Conservation (phyloP, 2,329 filamentous ascomycete genomes). For the Neonectria coccinea region DNA sequence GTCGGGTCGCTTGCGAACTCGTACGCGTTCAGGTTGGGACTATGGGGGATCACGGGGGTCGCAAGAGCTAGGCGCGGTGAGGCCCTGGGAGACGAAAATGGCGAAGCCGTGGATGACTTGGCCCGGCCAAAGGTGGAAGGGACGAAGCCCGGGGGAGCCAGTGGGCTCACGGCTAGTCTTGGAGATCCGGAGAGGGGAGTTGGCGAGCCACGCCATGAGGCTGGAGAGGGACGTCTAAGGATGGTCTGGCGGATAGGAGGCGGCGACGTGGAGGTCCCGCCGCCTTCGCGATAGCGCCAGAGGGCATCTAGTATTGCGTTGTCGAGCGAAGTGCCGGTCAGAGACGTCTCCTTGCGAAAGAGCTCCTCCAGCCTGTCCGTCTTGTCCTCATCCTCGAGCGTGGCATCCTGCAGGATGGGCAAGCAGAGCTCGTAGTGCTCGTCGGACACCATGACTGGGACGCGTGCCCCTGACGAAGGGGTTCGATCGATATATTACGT, state of each 20-base stretch:
- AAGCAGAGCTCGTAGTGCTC: constrained; percentile 92
- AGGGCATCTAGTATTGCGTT: constrained; percentile 91
- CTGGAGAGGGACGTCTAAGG: constrained; percentile 89
- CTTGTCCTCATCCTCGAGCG: constrained; percentile 93
- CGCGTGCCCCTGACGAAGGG: constrained; percentile 25
- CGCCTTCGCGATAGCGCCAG: constrained; percentile 82
- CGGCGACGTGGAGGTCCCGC: constrained; percentile 76
- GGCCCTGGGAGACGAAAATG: constrained; percentile 92
- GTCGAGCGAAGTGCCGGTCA: constrained; percentile 83
- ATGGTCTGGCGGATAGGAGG: constrained; percentile 89
- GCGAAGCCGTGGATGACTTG: constrained; percentile 84
- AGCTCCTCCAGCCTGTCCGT: constrained; percentile 91
- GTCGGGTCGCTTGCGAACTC: constrained; percentile 88
- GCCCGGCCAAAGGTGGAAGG: constrained; percentile 79
- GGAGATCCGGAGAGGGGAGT: constrained; percentile 88
- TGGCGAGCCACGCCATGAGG: constrained; percentile 87
- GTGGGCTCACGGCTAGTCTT: constrained; percentile 82
- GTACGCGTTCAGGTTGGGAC: constrained; percentile 93
- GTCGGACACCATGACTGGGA: constrained; percentile 84
- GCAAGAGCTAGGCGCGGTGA: constrained; percentile 92
- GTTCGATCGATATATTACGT: constrained; percentile 21
- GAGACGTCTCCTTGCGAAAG: constrained; percentile 79
- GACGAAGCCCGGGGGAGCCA: constrained; percentile 85
- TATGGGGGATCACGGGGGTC: constrained; percentile 91
- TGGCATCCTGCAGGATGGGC: constrained; percentile 84